These are phyloP conservation scores for Cercospora sojina DNA, from an alignment of 2,329 filamentous ascomycete genomes.

Conservation along the genomic window DNA sequence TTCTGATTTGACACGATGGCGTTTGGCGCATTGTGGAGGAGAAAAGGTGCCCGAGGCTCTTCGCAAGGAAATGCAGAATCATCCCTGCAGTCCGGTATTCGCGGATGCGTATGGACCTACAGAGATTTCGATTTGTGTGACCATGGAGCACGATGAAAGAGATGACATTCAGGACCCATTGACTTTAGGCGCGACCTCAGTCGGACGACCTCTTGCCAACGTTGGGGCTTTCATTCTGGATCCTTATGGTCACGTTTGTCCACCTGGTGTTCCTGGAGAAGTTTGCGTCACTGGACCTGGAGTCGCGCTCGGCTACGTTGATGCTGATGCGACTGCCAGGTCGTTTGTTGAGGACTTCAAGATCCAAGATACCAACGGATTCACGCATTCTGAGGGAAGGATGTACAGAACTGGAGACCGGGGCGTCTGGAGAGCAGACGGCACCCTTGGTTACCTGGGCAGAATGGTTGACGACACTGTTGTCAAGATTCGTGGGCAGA, in stretches of 20 bases:
- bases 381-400: neutral
- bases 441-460: conserved; percentile 40
- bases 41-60: conserved; percentile 31
- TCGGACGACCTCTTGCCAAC: conserved; percentile 38
- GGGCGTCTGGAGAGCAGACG: conserved; percentile 39
- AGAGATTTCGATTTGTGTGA: conserved; percentile 20
- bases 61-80: conserved; percentile 9
- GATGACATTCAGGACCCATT: conserved; percentile 9
- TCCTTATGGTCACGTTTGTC: conserved; percentile 39
- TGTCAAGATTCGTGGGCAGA: conserved; percentile 49
- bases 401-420: conserved; percentile 46
- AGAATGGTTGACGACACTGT: conserved; percentile 47
- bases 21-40: conserved; percentile 37
- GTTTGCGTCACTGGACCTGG: conserved; percentile 44
- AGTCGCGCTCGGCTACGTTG: conserved; percentile 41
- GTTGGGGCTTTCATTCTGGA: conserved; percentile 46
- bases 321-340: conserved; percentile 19
- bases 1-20: conserved; percentile 29
- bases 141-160: conserved; percentile 11
- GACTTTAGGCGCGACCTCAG: conserved; percentile 12
- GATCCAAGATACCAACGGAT: conserved; percentile 2
- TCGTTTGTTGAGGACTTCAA: conserved; percentile 17
- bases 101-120: conserved; percentile 21
- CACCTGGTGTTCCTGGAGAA: conserved; percentile 47
- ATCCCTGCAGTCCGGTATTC: conserved; percentile 10